phyloP scores from a whole-genome alignment of 1,284 basidiomycete genomes.

The Sporisorium reilianum region DNA sequence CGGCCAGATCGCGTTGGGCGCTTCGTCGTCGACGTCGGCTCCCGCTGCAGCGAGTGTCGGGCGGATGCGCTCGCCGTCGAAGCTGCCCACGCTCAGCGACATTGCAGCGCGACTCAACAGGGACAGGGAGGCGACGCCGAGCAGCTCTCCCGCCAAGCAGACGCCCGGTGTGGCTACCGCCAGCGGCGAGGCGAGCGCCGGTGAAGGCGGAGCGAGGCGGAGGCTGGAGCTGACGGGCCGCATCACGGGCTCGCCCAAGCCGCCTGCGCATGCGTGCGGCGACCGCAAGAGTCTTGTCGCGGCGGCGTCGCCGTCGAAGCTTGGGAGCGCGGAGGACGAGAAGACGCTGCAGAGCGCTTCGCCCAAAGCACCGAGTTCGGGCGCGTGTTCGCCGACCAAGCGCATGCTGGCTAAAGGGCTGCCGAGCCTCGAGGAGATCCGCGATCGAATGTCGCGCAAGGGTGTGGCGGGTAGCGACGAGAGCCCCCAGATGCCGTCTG shows the following conservation, averaged over 20 bases:
- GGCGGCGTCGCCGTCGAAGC: conserved; percentile 10
- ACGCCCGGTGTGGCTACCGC: neutral
- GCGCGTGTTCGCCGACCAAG: conserved; percentile 29
- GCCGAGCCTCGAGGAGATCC: conserved; percentile 65
- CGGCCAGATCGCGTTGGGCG: neutral
- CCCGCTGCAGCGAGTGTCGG: conserved; percentile 7
- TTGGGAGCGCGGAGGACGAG: neutral
- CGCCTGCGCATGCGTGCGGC: neutral
- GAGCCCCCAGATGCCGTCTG: neutral
- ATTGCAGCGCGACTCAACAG: conserved; percentile 52
- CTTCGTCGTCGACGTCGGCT: neutral
- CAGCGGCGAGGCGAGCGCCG: conserved; percentile 5
- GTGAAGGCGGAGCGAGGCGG: neutral
- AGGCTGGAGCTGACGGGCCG: conserved; percentile 47
- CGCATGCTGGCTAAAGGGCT: conserved; percentile 43
- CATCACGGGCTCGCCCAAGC: conserved; percentile 33
- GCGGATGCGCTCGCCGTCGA: conserved; percentile 25
- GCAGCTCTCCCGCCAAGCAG: conserved; percentile 30
- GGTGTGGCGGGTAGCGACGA: conserved; percentile 14
- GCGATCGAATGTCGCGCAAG: conserved; percentile 58
- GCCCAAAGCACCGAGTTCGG: conserved; percentile 14
- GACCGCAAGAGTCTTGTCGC: conserved; percentile 7
- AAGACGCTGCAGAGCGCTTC: neutral
- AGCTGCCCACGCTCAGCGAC: conserved; percentile 55
- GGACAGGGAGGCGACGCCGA: conserved; percentile 21